Base-by-base conservation (phyloP, 106 monocot species). In the Apostasia shenzhenica region DNA sequence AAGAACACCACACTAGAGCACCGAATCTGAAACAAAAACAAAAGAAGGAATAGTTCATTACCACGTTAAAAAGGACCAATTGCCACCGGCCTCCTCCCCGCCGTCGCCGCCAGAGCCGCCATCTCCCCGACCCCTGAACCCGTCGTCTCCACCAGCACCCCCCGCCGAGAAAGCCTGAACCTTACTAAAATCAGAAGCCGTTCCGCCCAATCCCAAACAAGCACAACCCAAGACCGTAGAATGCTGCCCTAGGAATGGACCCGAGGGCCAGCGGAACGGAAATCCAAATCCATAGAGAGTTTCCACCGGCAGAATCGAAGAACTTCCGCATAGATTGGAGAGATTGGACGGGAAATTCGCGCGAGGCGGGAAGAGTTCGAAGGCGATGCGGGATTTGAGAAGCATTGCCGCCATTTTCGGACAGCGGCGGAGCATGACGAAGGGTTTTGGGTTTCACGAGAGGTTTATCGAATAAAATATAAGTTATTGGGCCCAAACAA, bases 1-100 rank as follows among this genome's bases (percentile, higher is more conserved):
- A 4, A 6, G 40, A 39, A 9, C 13, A 43, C 4, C 11, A 12
- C 5, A 64, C 46, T 8, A 9, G 40, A 51, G 7, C 7, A 5
- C 5, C 2, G 26, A 37, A 51, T 6, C 6, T 3, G 2, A 4
- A 14, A 44, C 8, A 9, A 69, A 69, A 55, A 68, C 11, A 60
- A 5, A 51, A 48, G 41, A 41, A 13, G 14, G 3, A 8, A 42
- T 37, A 6, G 3, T 3, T 8, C 8, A 13, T 64, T 81, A 81
- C 81, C 81, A 77, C 1, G 76, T 68, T 47, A 81, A 72, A n/a
- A 77, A 64, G 50, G 56, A 77, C 14, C 57, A 42, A 67, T 68
- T 67, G 37, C 76, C 59, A 8, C 56, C 55, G 13, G 39, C 54
- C 66, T 72, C 72, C 44, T 66, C 69, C 9, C 45, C 80, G 64